phyloP scores from a whole-genome alignment of 371 early-diverging fungal species.

The Mucor lusitanicus region DNA sequence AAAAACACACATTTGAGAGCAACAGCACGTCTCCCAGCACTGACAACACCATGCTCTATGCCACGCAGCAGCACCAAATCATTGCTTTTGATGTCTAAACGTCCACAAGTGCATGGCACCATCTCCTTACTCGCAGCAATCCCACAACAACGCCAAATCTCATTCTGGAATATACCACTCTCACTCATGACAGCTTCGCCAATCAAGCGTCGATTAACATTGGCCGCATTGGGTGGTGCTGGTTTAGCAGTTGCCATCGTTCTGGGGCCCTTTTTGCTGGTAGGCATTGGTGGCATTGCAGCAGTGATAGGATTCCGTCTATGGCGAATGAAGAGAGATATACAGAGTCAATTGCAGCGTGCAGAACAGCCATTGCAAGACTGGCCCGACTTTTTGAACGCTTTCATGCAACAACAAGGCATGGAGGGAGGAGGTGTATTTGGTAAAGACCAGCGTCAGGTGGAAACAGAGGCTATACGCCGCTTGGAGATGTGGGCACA shows the following conservation, averaged over 20 bases:
- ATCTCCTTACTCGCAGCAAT: not conserved
- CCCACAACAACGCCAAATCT: constrained; percentile 7
- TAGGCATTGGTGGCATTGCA: constrained; percentile 23
- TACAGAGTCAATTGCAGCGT: not conserved
- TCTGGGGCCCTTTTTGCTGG: constrained; percentile 23
- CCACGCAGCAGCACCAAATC: not conserved
- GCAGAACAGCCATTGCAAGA: not conserved
- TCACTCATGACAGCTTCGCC: constrained; percentile 10
- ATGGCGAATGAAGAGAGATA: constrained; percentile 15
- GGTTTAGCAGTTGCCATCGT: constrained; percentile 9
- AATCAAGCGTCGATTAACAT: constrained; percentile 2
- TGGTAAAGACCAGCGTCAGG: constrained; percentile 9
- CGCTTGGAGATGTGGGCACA: constrained; percentile 16
- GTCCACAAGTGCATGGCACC: not conserved
- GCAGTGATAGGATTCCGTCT: constrained; percentile 19
- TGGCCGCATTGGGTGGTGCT: constrained; percentile 10
- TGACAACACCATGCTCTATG: not conserved
- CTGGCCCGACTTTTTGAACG: constrained; percentile 12
- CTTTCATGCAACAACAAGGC: not conserved
- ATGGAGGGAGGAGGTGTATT: not conserved
- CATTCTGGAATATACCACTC: constrained; percentile 11
- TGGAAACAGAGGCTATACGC: constrained; percentile 16
- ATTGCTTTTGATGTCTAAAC: not conserved
- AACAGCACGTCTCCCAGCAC: not conserved
- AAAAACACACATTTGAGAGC: not conserved